Base-by-base conservation (phyloP, 208 protist species). In the Chromosphaera perkinsii region DNA sequence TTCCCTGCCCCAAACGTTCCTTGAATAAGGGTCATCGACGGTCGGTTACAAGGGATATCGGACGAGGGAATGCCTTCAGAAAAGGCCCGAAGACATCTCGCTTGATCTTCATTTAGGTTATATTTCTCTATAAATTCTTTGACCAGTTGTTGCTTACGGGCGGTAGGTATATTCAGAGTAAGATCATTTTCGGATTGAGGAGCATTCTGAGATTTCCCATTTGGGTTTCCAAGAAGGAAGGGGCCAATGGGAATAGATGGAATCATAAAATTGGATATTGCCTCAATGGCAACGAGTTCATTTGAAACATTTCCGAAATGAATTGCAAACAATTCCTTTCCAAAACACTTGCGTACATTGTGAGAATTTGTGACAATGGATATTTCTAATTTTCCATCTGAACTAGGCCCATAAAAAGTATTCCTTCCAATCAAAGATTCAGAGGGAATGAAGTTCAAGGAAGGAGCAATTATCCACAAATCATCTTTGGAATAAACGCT, bases 1-100 rank as follows among this genome's bases (percentile, higher is more conserved):
- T 88, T 88, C 45, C 84, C 52, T 14, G 80, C 66, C 1, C 83
- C 83, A 62, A 85, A 88, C 14, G 87, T 77, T 22, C 83, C 83
- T 49, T 88, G 83, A 3, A 87, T 76, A 7, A 88, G 66, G n/a
- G 47, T 40, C 22, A 22, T 32, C 27, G 59, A n/a, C 26, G 29
- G 22, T 2, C n/a, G n/a, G 36, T 24, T 52, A 55, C 32, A 32
- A 5, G n/a, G 12, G 3, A 43, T 17, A n/a, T 58, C 61, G 17
- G 37, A 22, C 29, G 42, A 5, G 14, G 61, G 61, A 29, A 67
- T 48, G 5, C 7, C 2, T 9, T 52, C 43, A 22, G 61, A 36
- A 57, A 9, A 58, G 3, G 22, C 42, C 24, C 40, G 22, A 27
- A 67, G 61, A 24, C 5, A 3, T 9, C 32, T 32, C 7, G 37